Base-by-base conservation (phyloP, 148 eudicot species). In the Fagopyrum tataricum region DNA sequence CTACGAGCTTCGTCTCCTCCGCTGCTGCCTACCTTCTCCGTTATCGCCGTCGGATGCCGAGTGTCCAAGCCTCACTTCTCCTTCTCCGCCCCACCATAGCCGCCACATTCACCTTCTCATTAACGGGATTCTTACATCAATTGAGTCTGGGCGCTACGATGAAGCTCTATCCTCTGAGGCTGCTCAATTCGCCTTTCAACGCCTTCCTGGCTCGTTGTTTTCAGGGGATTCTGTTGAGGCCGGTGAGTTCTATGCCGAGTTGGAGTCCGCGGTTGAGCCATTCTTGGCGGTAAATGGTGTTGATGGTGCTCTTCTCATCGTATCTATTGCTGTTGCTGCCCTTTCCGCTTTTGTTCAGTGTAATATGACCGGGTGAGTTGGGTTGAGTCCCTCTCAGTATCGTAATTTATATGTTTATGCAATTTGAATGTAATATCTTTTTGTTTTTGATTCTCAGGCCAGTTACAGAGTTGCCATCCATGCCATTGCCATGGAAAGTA, bases 1-100 rank as follows among this genome's bases (percentile, higher is more conserved):
- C 11, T 83, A 72, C 82, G 98, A 94, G 83, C 97, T 94, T 52
- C 95, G 97, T n/a, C 97, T 94, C 75, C 82, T 91, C 74, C 96
- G 93, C 62, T 94, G 98, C 83, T 71, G 95, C 8, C 51, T 89
- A 2, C 90, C 91, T 4, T 46, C 85, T 23, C 81, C 72, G 7
- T 79, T 3, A 31, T 31, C 73, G 7, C 79, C 78, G 6, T n/a
- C 79, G n/a, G 6, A 40, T 17, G 2, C 41, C 49, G 9, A 10
- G 6, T 26, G 40, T 11, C 2, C 66, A 11, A 40, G 7, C 42
- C 53, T 55, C 9, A 20, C 48, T 12, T 14, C 78, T 4, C 73
- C n/a, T 13, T 49, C 80, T 40, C 66, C 78, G 9, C 44, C 73
- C 7, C 15, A 72, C 53, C 0, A 0, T 48, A 44, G 64, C 66